Evolutionary conservation across 2,329 filamentous ascomycete genomes (phyloP).

Genomic region (Metarhizium album): DNA sequence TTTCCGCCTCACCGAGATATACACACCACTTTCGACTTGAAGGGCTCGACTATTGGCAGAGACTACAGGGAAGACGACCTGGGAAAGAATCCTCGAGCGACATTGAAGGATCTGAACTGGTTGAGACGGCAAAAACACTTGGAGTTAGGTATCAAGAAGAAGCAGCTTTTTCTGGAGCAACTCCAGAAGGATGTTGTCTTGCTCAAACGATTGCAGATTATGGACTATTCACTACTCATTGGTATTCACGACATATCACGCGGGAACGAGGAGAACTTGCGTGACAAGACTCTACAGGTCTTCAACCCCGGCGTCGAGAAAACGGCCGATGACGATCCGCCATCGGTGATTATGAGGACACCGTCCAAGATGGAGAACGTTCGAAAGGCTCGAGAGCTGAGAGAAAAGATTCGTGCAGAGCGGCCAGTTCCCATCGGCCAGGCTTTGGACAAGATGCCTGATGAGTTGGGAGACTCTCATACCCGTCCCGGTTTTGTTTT

Average conservation of each 20-base stretch:
- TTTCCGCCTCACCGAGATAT: slow-evolving; percentile 97
- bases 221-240: slow-evolving; percentile 95
- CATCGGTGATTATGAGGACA: slow-evolving; percentile 66
- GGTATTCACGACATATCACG: slow-evolving; percentile 85
- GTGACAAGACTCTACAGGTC: slow-evolving; percentile 79
- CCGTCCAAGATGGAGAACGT: slow-evolving; percentile 89
- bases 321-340: slow-evolving; percentile 44
- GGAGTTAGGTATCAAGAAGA: slow-evolving; percentile 83
- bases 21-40: slow-evolving; percentile 91
- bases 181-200: slow-evolving; percentile 78
- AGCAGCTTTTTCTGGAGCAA: slow-evolving; percentile 78
- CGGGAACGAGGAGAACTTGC: slow-evolving; percentile 91
- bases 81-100: slow-evolving; percentile 80
- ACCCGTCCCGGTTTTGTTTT: slow-evolving; percentile 67
- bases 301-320: slow-evolving; percentile 78
- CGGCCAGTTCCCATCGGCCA: slow-evolving; percentile 88
- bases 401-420: slow-evolving; percentile 86
- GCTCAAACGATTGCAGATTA: slow-evolving; percentile 82
- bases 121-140: slow-evolving; percentile 73
- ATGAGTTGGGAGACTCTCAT: slow-evolving; percentile 69
- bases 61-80: slow-evolving; percentile 85
- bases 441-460: slow-evolving; percentile 75
- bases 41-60: slow-evolving; percentile 88
- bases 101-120: slow-evolving; percentile 96
- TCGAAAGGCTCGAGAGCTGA: slow-evolving; percentile 79